Base-by-base conservation (phyloP, 805 yeast species). In the Candida pseudofarinosa region DNA sequence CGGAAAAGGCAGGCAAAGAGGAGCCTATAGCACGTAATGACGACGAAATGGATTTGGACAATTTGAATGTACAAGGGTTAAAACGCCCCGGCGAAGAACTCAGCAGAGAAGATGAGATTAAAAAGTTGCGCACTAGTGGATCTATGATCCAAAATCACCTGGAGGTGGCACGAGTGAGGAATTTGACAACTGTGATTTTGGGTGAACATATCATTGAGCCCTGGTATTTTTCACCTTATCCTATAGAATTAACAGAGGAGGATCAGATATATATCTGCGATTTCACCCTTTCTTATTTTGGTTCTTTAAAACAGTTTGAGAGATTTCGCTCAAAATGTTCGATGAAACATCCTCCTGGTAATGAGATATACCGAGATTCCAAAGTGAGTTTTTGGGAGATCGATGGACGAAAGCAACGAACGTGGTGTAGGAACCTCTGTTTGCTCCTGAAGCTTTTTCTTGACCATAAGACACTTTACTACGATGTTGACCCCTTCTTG, bases 141-240 rank as follows among this genome's bases (percentile, higher is more conserved):
- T 90, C 98, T 0, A 93, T 93, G 98, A 86, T 93, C 8, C 99
- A 93, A 64, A 77, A 76, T 53, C 74, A 77, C 46, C 84, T 83
- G 47, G 98, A 91, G 57, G 86, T 91, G 18, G 89, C 98, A 0
- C 75, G 93, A 43, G 97, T 93, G 37, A 77, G 98, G 52, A 93
- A 93, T 58, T 73, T 93, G 48, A 73, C 78, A 37, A 76, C 79
- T 42, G 79, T 93, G 4, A 83, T 88, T 3, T 80, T 93, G 66
- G 99, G 99, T 1, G 85, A 84, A 49, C 88, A 82, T 62, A 85
- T 86, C 52, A 88, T 93, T 41, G 99, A 93, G 61, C 99, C 99
- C 2, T 93, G 99, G 99, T 93, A 93, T 65, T 93, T 93, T 57
- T 86, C 96, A 1, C 98, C 99, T 1, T 93, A 93, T 61, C 99